Evolutionary conservation across 495 filamentous ascomycete species (phyloP).

Genomic region (Lasiosphaeris hirsuta): DNA sequence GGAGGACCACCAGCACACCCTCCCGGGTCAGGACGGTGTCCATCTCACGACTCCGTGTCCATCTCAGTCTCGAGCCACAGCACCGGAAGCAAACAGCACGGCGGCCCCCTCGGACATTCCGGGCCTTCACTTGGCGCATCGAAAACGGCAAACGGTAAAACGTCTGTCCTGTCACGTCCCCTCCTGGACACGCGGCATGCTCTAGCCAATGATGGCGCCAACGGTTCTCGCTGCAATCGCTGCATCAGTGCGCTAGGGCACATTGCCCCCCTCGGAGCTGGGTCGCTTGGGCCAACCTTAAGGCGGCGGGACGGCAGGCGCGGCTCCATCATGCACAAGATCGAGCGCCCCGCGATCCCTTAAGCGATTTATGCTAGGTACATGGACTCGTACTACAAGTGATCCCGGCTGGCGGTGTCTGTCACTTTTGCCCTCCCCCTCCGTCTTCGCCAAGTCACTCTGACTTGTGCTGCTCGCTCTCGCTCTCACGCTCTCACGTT

Average conservation of each 20-base stretch:
- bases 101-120: too few species aligned
- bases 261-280: not conserved
- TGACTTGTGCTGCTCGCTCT: too few species aligned
- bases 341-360: not conserved
- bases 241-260: not conserved
- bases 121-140: too few species aligned
- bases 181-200: not conserved
- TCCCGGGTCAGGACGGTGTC: too few species aligned
- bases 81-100: too few species aligned
- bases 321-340: conserved; percentile 8
- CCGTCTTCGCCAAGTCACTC: not conserved
- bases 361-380: conserved; percentile 1
- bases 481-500: too few species aligned
- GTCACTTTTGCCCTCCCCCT: not conserved
- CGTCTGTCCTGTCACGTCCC: too few species aligned
- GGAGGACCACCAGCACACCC: too few species aligned
- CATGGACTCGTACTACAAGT: conserved; percentile 11
- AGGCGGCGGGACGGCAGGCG: not conserved
- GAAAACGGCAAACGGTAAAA: too few species aligned
- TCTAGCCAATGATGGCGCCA: not conserved
- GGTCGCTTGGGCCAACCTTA: not conserved
- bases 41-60: too few species aligned
- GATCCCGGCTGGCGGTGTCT: conserved; percentile 12
- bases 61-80: too few species aligned
- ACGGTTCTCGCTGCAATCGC: not conserved